Conservation (phyloP, 495 filamentous ascomycete genomes). For the Delitschia confertaspora region DNA sequence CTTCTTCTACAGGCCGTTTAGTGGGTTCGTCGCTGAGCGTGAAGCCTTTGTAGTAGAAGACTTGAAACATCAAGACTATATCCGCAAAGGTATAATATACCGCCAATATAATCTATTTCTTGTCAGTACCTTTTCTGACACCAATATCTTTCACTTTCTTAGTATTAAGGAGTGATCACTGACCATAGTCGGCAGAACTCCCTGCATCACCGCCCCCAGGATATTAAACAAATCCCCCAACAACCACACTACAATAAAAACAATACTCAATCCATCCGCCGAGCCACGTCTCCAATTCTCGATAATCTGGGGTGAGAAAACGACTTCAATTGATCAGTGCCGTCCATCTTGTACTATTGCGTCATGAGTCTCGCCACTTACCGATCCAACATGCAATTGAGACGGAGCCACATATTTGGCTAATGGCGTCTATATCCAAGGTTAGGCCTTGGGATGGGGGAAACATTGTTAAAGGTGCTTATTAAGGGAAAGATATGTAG, state of each 20-base stretch:
- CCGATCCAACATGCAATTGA: constrained; percentile 91
- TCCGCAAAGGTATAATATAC: constrained; percentile 94
- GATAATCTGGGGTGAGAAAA: constrained; percentile 94
- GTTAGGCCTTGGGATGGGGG: constrained; percentile 56
- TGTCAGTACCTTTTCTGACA: no score
- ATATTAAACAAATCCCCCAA: constrained; percentile 96
- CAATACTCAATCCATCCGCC: constrained; percentile 79
- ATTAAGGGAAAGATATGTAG: neutral
- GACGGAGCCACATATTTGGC: constrained; percentile 86
- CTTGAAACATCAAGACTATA: constrained; percentile 76
- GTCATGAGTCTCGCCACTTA: no score
- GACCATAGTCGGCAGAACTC: constrained; percentile 87
- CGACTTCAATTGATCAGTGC: no score
- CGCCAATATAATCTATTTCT: constrained; percentile 64
- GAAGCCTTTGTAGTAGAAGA: constrained; percentile 88
- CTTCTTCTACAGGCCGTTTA: constrained; percentile 4
- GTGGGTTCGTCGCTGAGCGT: constrained; percentile 54
- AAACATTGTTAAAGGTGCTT: constrained; percentile 59
- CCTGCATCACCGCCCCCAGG: constrained; percentile 82
- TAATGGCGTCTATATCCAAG: constrained; percentile 77
- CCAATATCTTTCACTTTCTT: no score
- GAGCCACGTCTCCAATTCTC: constrained; percentile 85
- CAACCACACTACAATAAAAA: constrained; percentile 86
- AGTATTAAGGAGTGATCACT: neutral
- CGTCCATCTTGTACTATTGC: no score